Base-by-base conservation (phyloP, 2,329 filamentous ascomycete species). In the Celoporthe dispersa region DNA sequence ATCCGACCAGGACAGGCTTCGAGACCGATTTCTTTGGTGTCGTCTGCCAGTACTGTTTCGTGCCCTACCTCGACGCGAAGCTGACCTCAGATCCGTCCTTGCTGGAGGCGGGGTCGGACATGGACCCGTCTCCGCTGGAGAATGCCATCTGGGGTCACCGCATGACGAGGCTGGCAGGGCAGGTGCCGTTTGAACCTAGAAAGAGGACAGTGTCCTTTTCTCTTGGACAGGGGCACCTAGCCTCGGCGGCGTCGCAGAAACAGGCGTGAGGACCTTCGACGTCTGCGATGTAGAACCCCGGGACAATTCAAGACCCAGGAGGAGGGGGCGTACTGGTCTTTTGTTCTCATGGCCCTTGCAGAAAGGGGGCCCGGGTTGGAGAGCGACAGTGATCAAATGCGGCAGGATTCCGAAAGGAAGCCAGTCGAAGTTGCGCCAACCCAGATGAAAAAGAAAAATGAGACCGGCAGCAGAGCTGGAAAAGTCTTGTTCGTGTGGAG, bases 131-230 rank as follows among this genome's bases (percentile, higher is more conserved):
- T 51, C 48, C 22, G n/a, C n/a, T 53, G 25, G 48, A 25, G n/a
- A 0, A 25, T 53, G 48, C 9, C 9, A 53, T 53, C 48, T 14
- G 48, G n/a, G 48, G 48, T 12, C n/a, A 53, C n/a, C n/a, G 1
- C 1, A 0, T 53, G 3, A 25, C 16, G 8, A 12, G 8, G 2
- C 0, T 11, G 9, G 3, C 48, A 3, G 9, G 12, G 3, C 0
- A 0, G 14, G 48, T 28, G 48, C 9, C 48, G 5, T 53, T 53
- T 53, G 48, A 53, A 3, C 48, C 25, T n/a, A 53, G 48, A 25
- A 53, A 53, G 9, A 53, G 25, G 48, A 53, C 48, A 53, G n/a
- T 53, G 11, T 53, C 11, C 8, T 53, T 53, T 53, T 53, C n/a
- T 53, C n/a, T 28, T 53, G 48, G 48, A 53, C 9, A 53, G n/a